Percentiles rank a stretch among this genome's conserved stretches.
Conservation (phyloP, 371 early-diverging fungal species). For the Zychaea mexicana region DNA sequence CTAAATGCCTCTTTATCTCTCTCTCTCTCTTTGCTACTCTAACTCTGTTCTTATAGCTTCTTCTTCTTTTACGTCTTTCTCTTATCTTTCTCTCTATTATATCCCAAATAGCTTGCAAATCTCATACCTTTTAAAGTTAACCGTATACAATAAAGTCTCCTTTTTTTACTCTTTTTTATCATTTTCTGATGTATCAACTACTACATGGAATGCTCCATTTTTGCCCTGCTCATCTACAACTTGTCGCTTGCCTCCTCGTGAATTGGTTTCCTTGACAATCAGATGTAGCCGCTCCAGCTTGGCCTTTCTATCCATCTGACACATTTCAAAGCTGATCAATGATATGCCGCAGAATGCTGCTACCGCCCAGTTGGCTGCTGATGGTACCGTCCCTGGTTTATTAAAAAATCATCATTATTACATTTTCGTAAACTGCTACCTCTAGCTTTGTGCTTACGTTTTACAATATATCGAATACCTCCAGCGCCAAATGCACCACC, state of each 20-base stretch:
- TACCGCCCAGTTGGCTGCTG: slow-evolving; percentile 54
- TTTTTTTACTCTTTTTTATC: background rate
- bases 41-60: background rate
- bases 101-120: slow-evolving; percentile 1
- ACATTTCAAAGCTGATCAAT: slow-evolving; percentile 41
- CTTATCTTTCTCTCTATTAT: background rate
- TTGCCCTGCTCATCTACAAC: slow-evolving; percentile 35
- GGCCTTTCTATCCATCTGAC: slow-evolving; percentile 43
- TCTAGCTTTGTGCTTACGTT: slow-evolving; percentile 22
- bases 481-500: slow-evolving; percentile 45
- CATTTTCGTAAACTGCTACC: no score
- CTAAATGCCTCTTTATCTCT: background rate
- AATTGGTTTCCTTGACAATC: slow-evolving; percentile 47
- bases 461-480: slow-evolving; percentile 37
- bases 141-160: background rate
- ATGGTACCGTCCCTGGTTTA: slow-evolving; percentile 28
- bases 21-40: no score
- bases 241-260: slow-evolving; percentile 22
- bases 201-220: slow-evolving; percentile 41
- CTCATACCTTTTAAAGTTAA: background rate
- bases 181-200: slow-evolving; percentile 31
- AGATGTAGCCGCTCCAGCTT: slow-evolving; percentile 39
- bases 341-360: slow-evolving; percentile 49
- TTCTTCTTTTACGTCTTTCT: background rate
- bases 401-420: no score